A percentile compares a stretch with the other conserved stretches of the same genome.
phyloP scores from a whole-genome alignment of 2,329 filamentous ascomycete species.

The Cryphonectria carpinicola region DNA sequence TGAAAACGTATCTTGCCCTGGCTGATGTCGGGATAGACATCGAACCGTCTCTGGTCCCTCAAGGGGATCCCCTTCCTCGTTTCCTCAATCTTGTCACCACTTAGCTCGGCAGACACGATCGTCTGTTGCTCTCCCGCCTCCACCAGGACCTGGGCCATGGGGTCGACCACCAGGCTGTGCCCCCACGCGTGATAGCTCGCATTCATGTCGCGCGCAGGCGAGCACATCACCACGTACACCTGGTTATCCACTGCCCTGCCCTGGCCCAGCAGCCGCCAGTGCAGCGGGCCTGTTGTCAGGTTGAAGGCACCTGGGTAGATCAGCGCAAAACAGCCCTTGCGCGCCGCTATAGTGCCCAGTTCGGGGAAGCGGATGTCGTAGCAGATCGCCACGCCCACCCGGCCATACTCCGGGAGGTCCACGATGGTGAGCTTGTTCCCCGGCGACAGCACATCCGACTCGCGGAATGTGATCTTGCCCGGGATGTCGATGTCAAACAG shows the following conservation, averaged over 20 bases:
- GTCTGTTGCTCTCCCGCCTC: constrained; percentile 80
- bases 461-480: constrained; percentile 87
- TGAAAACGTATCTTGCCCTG: constrained; percentile 48
- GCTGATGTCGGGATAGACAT: constrained; percentile 92
- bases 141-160: constrained; percentile 79
- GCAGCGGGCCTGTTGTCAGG: constrained; percentile 85
- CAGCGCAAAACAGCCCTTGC: constrained; percentile 83
- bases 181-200: constrained; percentile 90
- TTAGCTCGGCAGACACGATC: constrained; percentile 74
- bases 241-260: constrained; percentile 92
- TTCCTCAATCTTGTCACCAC: constrained; percentile 70
- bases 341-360: constrained; percentile 83
- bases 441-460: constrained; percentile 85
- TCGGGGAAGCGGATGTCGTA: constrained; percentile 98
- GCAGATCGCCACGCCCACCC: constrained; percentile 88
- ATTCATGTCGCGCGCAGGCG: constrained; percentile 77
- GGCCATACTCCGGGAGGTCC: constrained; percentile 86
- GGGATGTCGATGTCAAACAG: constrained; percentile 98
- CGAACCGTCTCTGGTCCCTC: constrained; percentile 83
- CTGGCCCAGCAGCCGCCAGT: constrained; percentile 84
- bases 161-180: constrained; percentile 86
- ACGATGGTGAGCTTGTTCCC: constrained; percentile 86
- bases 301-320: constrained; percentile 98
- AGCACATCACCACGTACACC: constrained; percentile 90
- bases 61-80: constrained; percentile 84